A percentile compares a stretch with the other conserved stretches of the same genome.
Conservation (phyloP, 306 rosid species). For the Biancaea sappan region DNA sequence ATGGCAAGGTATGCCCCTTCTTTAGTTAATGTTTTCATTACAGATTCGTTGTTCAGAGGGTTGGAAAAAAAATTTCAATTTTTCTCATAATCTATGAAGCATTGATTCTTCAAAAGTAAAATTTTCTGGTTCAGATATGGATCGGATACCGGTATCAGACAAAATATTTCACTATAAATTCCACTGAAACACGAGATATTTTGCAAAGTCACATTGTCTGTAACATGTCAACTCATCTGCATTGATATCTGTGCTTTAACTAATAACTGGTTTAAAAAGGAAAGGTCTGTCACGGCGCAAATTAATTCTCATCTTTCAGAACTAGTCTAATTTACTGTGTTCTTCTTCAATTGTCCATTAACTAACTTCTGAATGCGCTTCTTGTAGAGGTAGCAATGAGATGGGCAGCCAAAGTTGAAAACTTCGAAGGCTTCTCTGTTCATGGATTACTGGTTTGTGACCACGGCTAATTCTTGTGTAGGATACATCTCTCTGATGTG, state of each 20-base stretch:
- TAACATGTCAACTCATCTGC: too few species aligned
- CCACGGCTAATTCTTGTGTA: slow-evolving; percentile 24
- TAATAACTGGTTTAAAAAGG: neutral
- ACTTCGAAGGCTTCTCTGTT: slow-evolving; percentile 23
- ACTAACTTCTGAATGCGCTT: slow-evolving; percentile 7
- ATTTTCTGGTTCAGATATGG: too few species aligned
- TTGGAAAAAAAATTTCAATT: neutral
- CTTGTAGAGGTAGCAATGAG: slow-evolving; percentile 56
- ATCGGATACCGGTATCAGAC: too few species aligned
- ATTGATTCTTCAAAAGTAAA: too few species aligned
- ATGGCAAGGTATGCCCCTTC: slow-evolving; percentile 55
- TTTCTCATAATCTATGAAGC: neutral
- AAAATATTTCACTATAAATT: too few species aligned
- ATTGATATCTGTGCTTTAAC: too few species aligned
- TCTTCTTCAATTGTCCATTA: neutral
- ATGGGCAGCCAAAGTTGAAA: slow-evolving; percentile 30
- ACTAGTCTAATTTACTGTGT: neutral
- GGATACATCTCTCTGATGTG: slow-evolving; percentile 34
- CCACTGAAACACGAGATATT: too few species aligned
- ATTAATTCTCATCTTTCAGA: neutral
- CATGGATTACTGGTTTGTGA: slow-evolving; percentile 39
- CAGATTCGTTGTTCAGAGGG: neutral
- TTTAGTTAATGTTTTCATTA: neutral
- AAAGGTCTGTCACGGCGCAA: neutral
- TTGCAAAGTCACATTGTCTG: too few species aligned